These are phyloP conservation scores for Hypsizygus ulmarius DNA, from an alignment of 1,284 basidiomycete genomes.

Conservation along the genomic window DNA sequence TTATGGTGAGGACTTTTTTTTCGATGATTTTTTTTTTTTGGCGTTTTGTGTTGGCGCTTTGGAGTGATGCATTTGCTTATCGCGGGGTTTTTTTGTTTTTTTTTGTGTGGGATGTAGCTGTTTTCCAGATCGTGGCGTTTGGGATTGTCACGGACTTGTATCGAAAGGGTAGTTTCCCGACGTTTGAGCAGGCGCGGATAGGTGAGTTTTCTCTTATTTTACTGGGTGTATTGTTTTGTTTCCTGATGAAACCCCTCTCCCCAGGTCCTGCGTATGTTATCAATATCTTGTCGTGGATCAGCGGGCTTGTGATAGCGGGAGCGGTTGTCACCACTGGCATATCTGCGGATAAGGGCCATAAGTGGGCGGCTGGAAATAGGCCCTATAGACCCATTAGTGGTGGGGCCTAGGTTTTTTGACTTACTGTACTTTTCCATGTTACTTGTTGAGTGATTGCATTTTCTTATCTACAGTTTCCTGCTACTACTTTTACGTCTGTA, in stretches of 20 bases:
- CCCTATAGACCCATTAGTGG: constrained; percentile 46
- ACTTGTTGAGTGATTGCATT: too few species aligned
- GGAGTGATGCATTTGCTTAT: background rate
- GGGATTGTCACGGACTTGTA: constrained; percentile 64
- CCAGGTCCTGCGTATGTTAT: constrained; percentile 58
- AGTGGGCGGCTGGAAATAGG: constrained; percentile 75
- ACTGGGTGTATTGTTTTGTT: background rate
- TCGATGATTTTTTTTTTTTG: too few species aligned
- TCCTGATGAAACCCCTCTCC: constrained; percentile 1
- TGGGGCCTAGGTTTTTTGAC: background rate
- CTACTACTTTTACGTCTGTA: too few species aligned
- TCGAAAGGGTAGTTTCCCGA: constrained; percentile 41
- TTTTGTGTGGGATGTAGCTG: constrained; percentile 44
- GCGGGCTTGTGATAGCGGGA: constrained; percentile 47
- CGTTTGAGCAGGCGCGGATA: constrained; percentile 56
- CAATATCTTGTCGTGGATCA: constrained; percentile 60
- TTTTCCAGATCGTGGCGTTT: constrained; percentile 63
- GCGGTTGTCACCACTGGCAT: constrained; percentile 63
- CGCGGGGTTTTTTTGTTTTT: constrained; percentile 3
- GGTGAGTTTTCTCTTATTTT: constrained; percentile 42
- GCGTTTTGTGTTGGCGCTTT: too few species aligned
- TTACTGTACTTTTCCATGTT: background rate
- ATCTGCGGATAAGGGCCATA: constrained; percentile 62
- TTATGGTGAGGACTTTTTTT: constrained; percentile 54
- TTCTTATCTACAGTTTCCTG: too few species aligned